Conservation (phyloP, 2,329 filamentous ascomycete genomes). For the Fusarium chlamydosporum region DNA sequence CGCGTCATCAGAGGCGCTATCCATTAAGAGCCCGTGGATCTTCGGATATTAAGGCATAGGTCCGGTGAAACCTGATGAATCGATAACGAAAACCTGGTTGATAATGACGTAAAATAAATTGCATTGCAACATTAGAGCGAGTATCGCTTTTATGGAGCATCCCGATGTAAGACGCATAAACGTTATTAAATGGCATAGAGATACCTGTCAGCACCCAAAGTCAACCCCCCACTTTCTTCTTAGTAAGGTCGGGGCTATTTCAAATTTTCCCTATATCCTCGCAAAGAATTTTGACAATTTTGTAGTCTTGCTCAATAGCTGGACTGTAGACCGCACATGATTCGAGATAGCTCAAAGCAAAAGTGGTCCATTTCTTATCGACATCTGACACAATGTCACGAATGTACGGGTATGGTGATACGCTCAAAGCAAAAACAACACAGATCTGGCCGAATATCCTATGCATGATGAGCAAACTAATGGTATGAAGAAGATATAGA, state of each 20-base stretch:
- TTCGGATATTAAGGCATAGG: not conserved
- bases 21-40: not conserved
- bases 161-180: not conserved
- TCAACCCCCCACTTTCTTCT: not conserved
- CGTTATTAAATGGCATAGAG: not conserved
- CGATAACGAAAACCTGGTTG: not conserved
- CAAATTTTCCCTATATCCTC: constrained; percentile 29
- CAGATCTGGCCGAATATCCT: constrained; percentile 41
- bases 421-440: constrained; percentile 30
- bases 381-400: constrained; percentile 29
- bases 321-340: constrained; percentile 11
- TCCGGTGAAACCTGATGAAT: not conserved
- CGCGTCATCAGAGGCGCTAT: constrained; percentile 7
- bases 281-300: constrained; percentile 33
- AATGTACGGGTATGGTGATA: constrained; percentile 32
- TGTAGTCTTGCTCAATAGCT: constrained; percentile 32
- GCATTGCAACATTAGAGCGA: not conserved
- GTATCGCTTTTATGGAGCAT: no score
- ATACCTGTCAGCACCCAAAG: not conserved
- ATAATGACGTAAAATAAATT: constrained; percentile 9
- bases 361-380: constrained; percentile 24
- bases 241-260: not conserved
- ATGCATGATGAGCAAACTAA: not conserved
- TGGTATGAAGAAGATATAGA: accelerated
- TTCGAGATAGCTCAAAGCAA: constrained; percentile 25